These are phyloP conservation scores for Polygonum maritimum DNA, from an alignment of 148 eudicot species.

Conservation along the genomic window DNA sequence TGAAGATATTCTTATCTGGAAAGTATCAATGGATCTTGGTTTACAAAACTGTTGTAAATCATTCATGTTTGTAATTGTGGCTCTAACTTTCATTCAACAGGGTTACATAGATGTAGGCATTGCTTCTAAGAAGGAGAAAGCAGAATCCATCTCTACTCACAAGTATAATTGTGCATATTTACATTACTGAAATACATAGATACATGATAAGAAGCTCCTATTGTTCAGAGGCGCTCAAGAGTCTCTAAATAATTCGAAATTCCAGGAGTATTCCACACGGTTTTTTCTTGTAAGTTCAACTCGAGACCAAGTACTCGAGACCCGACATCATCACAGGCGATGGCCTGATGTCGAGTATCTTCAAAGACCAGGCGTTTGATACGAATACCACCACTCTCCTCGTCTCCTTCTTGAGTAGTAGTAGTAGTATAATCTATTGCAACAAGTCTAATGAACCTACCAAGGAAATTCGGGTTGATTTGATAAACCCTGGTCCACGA, in stretches of 20 bases:
- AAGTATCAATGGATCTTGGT: not conserved
- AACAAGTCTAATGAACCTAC: not conserved
- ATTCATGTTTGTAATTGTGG: not conserved
- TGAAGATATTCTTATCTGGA: constrained; percentile 1
- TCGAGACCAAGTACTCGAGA: too few species aligned
- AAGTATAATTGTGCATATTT: constrained; percentile 21
- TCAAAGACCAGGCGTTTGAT: too few species aligned
- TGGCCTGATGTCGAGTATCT: too few species aligned
- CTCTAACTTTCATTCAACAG: constrained; percentile 32
- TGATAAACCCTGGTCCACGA: not conserved
- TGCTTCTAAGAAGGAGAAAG: constrained; percentile 61
- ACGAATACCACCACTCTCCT: too few species aligned
- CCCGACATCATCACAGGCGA: too few species aligned
- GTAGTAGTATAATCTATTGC: not conserved
- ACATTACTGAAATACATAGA: too few species aligned
- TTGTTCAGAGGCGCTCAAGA: too few species aligned
- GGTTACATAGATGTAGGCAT: constrained; percentile 89
- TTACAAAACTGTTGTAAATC: not conserved
- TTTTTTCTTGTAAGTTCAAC: too few species aligned
- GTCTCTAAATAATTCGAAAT: too few species aligned
- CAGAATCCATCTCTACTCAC: constrained; percentile 36
- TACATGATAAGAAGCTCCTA: too few species aligned
- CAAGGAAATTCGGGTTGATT: not conserved
- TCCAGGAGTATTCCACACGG: too few species aligned
- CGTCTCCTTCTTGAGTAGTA: too few species aligned